Evolutionary conservation across 768 basidiomycete genomes (phyloP).

Genomic region (Daedaleopsis nitida): DNA sequence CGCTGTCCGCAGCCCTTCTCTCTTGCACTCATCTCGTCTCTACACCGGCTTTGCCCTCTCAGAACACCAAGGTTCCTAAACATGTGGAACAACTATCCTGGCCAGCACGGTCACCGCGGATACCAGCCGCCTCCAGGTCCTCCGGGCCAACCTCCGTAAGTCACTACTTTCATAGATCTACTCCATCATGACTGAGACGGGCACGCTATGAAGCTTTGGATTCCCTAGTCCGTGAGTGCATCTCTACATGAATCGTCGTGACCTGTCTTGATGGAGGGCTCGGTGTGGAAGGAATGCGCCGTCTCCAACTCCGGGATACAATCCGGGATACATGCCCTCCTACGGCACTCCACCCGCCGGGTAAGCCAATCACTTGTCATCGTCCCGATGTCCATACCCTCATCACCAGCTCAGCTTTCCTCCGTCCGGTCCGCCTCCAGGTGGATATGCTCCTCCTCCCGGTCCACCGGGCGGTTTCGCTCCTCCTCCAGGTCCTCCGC

Average conservation of each 20-base stretch:
- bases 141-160: constrained; percentile 18
- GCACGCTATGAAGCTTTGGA: background rate
- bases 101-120: constrained; percentile 13
- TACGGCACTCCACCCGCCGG: constrained; percentile 22
- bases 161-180: background rate
- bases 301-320: constrained; percentile 15
- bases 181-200: background rate
- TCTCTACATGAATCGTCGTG: background rate
- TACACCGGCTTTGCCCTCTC: too few relatives aligned
- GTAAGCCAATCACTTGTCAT: constrained; percentile 3
- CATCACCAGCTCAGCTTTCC: background rate
- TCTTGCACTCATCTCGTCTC: too few relatives aligned
- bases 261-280: background rate
- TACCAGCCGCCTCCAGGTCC: constrained; percentile 13
- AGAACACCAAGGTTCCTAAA: too few relatives aligned
- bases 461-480: constrained; percentile 10
- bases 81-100: constrained; percentile 25
- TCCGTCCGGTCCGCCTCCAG: constrained; percentile 24
- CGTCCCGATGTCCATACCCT: background rate
- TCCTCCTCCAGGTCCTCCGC: constrained; percentile 14
- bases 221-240: constrained; percentile 16
- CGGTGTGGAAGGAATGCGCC: constrained; percentile 8
- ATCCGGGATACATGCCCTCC: constrained; percentile 15
- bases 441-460: constrained; percentile 2
- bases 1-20: too few relatives aligned